These are phyloP conservation scores for Galerina sulciceps DNA, from an alignment of 768 basidiomycete species.

Conservation along the genomic window DNA sequence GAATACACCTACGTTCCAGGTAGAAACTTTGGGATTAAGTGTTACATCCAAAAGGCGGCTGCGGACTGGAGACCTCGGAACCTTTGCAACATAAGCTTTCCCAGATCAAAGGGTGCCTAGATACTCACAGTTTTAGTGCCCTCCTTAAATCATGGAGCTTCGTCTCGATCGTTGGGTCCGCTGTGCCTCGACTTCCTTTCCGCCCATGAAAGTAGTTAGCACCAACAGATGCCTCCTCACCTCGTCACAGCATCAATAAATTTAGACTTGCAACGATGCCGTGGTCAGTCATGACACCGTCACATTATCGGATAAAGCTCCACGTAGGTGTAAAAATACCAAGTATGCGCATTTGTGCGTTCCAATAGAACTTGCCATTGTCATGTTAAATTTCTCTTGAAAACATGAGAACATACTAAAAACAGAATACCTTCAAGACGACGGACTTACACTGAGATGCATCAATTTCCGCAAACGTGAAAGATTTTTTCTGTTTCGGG, in stretches of 20 bases:
- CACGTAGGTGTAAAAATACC: conserved; percentile 1
- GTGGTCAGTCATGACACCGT: conserved; percentile 10
- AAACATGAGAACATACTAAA: conserved; percentile 15
- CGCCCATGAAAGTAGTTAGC: conserved; percentile 6
- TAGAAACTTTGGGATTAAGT: conserved; percentile 1
- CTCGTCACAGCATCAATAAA: conserved; percentile 2
- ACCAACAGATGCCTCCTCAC: neutral
- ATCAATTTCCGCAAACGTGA: conserved; percentile 10
- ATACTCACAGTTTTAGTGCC: conserved; percentile 19
- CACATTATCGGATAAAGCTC: neutral
- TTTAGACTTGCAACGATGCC: conserved; percentile 1
- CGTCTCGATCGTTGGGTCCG: conserved; percentile 22
- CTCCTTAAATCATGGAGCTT: conserved; percentile 20
- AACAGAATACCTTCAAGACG: conserved; percentile 11
- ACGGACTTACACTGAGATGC: conserved; percentile 10
- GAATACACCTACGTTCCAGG: conserved; percentile 3
- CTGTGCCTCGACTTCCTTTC: conserved; percentile 19
- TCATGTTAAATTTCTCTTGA: conserved; percentile 4
- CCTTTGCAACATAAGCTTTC: conserved; percentile 17
- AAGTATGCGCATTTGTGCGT: conserved; percentile 2
- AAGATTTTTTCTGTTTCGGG: conserved; percentile 16
- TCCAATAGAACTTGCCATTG: conserved; percentile 12
- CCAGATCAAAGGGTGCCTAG: conserved; percentile 24
- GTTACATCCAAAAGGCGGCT: conserved; percentile 11
- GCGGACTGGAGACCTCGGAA: conserved; percentile 18